Base-by-base conservation (phyloP, 495 filamentous ascomycete species). In the Aspergillus sclerotioniger region DNA sequence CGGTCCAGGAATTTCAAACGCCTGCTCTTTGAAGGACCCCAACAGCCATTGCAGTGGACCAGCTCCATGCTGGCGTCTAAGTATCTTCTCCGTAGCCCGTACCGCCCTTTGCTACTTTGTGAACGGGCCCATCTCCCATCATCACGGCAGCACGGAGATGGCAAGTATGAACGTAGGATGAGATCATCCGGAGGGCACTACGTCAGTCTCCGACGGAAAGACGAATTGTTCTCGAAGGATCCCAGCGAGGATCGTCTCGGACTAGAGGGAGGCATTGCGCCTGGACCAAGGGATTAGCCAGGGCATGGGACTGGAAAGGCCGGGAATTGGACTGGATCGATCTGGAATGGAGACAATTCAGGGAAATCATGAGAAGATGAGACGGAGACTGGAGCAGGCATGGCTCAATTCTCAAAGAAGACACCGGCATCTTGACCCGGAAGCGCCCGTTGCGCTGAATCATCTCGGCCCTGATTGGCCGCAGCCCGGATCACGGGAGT, bases 391-490 rank as follows among this genome's bases (percentile, higher is more conserved):
- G n/a, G n/a, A n/a, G n/a, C n/a, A n/a, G 33, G 13, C 13, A 41
- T 41, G 37, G 19, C 53, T 48, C n/a, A n/a, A n/a, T n/a, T n/a
- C n/a, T n/a, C 20, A 43, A 55, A 55, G 51, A 45, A 60, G 41
- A 53, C 56, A 56, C 56, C 52, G 61, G 48, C 20, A 55, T 48
- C 19, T 44, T 44, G 49, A 64, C 63, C 74, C 74, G 74, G 64
- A 62, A 62, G 65, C 64, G 71, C 68, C 74, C 74, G 74, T 68
- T 41, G 37, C 6, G 61, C 53, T 71, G 69, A 76, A 77, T 74
- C 69, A 74, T 67, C 70, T 20, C 4, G 4, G 0, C 57, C 10
- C 55, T 79, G 75, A 77, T 78, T 76, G 74, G 74, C 44, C 13
- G 47, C 35, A 3, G 12, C 13, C 10, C 62, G 50, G 63, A 73